Percentiles rank a stretch among this genome's conserved stretches.
Evolutionary conservation across 306 rosid species (phyloP).

Genomic region (Alnus glutinosa): DNA sequence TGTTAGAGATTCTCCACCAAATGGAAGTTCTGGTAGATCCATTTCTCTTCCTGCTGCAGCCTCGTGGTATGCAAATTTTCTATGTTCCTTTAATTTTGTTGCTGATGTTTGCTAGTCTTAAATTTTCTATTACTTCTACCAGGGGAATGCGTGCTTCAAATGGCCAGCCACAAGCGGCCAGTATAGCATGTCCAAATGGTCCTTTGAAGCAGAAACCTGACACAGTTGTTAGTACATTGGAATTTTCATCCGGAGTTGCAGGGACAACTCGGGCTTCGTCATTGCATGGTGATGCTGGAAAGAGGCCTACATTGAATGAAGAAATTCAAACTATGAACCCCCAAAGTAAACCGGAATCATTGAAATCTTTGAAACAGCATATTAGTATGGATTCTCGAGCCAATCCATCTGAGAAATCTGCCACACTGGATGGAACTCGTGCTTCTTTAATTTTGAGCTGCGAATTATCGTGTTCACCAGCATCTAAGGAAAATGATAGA

Average conservation of each 20-base stretch:
- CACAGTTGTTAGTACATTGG: conserved; percentile 35
- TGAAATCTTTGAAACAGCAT: conserved; percentile 52
- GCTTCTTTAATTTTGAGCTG: conserved; percentile 38
- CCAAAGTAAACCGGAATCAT: conserved; percentile 41
- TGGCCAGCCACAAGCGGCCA: conserved; percentile 46
- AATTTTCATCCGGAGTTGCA: conserved; percentile 56
- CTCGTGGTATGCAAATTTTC: conserved; percentile 60
- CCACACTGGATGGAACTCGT: conserved; percentile 39
- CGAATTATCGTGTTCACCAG: conserved; percentile 42
- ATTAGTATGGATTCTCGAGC: conserved; percentile 38
- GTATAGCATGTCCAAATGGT: conserved; percentile 52
- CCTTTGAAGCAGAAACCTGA: conserved; percentile 56
- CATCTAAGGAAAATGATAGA: conserved; percentile 40
- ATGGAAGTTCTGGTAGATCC: conserved; percentile 60
- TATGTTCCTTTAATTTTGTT: conserved; percentile 20
- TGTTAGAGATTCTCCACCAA: conserved; percentile 66
- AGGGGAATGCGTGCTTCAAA: conserved; percentile 71
- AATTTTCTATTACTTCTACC: conserved; percentile 22
- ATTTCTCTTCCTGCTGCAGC: conserved; percentile 63
- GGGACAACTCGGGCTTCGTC: conserved; percentile 38
- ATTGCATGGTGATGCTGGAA: conserved; percentile 42
- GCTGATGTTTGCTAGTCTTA: conserved; percentile 14
- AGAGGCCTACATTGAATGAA: conserved; percentile 40
- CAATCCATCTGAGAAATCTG: conserved; percentile 39
- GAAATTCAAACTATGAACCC: conserved; percentile 40